Base-by-base conservation (phyloP, 2,329 filamentous ascomycete genomes). In the Cordyceps fumosorosea region DNA sequence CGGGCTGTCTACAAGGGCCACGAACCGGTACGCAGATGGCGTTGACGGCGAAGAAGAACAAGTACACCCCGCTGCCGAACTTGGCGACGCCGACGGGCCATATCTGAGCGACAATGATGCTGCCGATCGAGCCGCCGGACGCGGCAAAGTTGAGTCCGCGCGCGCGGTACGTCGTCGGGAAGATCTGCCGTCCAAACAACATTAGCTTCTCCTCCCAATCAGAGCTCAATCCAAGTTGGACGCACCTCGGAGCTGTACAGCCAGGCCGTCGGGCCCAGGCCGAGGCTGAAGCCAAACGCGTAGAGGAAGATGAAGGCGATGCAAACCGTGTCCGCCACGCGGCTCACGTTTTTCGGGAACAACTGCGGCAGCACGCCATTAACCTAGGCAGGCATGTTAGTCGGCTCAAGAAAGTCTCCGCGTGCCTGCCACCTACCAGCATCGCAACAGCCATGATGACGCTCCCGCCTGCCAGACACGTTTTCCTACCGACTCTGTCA, bases 301-400 rank as follows among this genome's bases (percentile, higher is more conserved):
- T 84, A 86, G 50, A 85, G 72, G 67, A 85, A 85, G 47, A 85
- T 80, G 67, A 84, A 84, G 12, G 79, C 72, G 24, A 84, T 77
- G 66, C 82, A 84, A 4, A 75, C 69, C 51, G 80, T 76, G 68
- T 85, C 81, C 0, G 82, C 75, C 0, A 69, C 73, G 14, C 71
- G 73, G 69, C 78, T 84, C 7, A 70, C 70, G 65, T 83, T 83
- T 24, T 77, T 67, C 0, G 81, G 81, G 62, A 83, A 85, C 0
- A 74, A 72, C 8, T 80, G 72, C 0, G 82, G 82, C 2, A 85
- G 69, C 0, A 74, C 76, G 18, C 80, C 83, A 66, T 85, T 85
- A 66, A 85, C 74, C 81, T 84, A 56, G 7, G 22, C 6, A 29
- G 10, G 53, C 56, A 51, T 24, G 54, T 60, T 26, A 60, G 45